Evolutionary conservation across 1,284 basidiomycete species (phyloP), one percentile per base, ranked within the genome.

Genomic region (Ustilago xerochloae): DNA sequence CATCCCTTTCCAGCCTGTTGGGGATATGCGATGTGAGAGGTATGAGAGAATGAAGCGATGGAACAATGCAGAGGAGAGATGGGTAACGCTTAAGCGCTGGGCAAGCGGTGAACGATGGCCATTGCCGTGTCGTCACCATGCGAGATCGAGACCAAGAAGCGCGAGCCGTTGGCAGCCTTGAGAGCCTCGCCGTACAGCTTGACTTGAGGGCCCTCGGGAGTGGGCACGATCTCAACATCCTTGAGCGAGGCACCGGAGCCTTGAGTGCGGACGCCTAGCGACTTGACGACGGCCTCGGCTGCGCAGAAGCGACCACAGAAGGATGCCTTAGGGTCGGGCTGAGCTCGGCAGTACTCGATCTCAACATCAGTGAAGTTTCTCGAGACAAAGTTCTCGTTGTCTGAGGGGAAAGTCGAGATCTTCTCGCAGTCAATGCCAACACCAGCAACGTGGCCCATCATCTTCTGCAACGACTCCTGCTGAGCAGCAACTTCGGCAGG

Each of bases 211-310:
- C 87, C 88, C 33, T 84, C 77, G 16, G 82, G 63, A 28, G 84
- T 89, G 41, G 92, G 90, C 66, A 96, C 87, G 78, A 99, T 96
- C 86, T 98, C 97, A 76, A 99, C 97, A 73, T 98, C 95, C 86
- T 92, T 93, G 91, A 99, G 91, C 26, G 92, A 88, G 16, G 96
- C 94, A 15, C 90, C 93, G 6, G 94, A 93, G 41, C 97, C 97
- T 86, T 94, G 92, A 6, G 93, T 94, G 20, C 90, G 87, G 39
- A 95, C 91, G 32, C 93, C 92, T 15, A 99, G 89, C n/a, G 94
- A 92, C 87, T 99, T 99, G 90, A 99, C 97, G 54, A 95, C 92
- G 12, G 95, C 96, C 85, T 99, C 97, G 86, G 98, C 99, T 50
- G 94, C 95, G 48, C 90, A 93, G 94, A 97, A 99, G 73, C 95